Percentiles rank a stretch among this genome's conserved stretches.
Conservation (phyloP, 805 yeast species). For the Tetrapisispora taiwanensis region DNA sequence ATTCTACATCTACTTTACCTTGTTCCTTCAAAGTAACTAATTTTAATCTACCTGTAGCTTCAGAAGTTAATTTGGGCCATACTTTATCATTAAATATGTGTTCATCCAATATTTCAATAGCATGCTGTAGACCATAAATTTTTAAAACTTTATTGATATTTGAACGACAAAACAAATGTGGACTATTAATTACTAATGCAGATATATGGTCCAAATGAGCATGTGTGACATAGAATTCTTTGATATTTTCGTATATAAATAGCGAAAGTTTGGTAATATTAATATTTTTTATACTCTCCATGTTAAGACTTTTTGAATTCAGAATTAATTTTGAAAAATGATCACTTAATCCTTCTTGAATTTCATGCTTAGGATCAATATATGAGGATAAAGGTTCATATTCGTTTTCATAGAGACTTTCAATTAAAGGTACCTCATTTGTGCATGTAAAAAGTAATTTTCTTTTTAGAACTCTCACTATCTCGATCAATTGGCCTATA, state of each 20-base stretch:
- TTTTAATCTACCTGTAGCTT: constrained; percentile 18
- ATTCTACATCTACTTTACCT: constrained; percentile 8
- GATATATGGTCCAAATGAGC: constrained; percentile 76
- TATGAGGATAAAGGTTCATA: constrained; percentile 15
- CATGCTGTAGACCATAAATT: constrained; percentile 44
- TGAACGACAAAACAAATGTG: constrained; percentile 26
- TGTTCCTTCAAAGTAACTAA: constrained; percentile 5
- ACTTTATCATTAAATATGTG: constrained; percentile 62
- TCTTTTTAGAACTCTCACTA: constrained; percentile 13
- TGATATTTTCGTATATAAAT: constrained; percentile 30
- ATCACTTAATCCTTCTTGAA: constrained; percentile 14
- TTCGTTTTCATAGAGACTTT: constrained; percentile 17
- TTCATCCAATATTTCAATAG: constrained; percentile 41
- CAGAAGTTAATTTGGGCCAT: constrained; percentile 60
- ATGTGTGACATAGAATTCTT: constrained; percentile 56
- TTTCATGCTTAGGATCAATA: constrained; percentile 5
- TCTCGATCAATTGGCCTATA: constrained; percentile 41
- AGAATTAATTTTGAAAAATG: constrained; percentile 2
- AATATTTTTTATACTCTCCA: background rate
- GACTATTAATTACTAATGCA: constrained; percentile 62
- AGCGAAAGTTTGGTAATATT: constrained; percentile 27
- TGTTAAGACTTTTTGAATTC: background rate
- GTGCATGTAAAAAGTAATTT: background rate
- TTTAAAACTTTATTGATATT: constrained; percentile 32
- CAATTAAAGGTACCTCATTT: constrained; percentile 5